phyloP scores from a whole-genome alignment of 2,329 filamentous ascomycete genomes.

The Chaetomium sp. region DNA sequence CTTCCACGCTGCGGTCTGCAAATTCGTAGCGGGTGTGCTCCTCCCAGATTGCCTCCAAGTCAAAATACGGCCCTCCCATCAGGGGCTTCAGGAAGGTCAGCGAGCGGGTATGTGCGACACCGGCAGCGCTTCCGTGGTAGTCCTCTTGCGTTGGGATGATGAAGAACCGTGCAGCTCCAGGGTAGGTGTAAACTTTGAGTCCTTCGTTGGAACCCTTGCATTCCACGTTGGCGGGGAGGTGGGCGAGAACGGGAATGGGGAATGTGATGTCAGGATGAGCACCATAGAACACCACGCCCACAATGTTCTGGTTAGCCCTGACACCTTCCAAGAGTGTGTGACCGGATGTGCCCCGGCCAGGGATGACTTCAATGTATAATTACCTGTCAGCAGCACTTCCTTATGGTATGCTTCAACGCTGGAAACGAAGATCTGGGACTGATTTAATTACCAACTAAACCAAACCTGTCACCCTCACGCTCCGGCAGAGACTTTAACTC shows the following conservation, averaged over 20 bases:
- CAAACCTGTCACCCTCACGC: conserved; percentile 35
- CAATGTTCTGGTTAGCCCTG: conserved; percentile 8
- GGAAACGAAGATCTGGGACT: conserved; percentile 1
- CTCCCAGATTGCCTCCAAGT: conserved; percentile 72
- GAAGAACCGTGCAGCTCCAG: conserved; percentile 41
- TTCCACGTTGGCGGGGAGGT: conserved; percentile 9
- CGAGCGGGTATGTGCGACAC: conserved; percentile 59
- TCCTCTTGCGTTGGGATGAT: conserved; percentile 41
- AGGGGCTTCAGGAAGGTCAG: conserved; percentile 58
- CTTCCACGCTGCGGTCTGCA: conserved; percentile 57
- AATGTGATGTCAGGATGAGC: not conserved
- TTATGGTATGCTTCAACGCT: too few relatives aligned
- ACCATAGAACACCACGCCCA: conserved; percentile 18
- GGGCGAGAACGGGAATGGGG: conserved; percentile 16
- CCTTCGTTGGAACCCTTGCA: not conserved
- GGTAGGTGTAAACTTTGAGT: conserved; percentile 35
- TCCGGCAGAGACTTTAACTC: conserved; percentile 21
- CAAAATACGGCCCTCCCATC: conserved; percentile 60
- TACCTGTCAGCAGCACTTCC: not conserved
- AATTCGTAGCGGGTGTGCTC: conserved; percentile 71
- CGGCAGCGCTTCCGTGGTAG: conserved; percentile 49
- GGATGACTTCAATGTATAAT: conserved; percentile 3
- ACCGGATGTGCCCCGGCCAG: not conserved
- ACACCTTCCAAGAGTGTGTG: conserved; percentile 11
- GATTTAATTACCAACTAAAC: conserved; percentile 29